Base-by-base conservation (phyloP, 345 rosid species). In the Cardamine chenopodiifolia region DNA sequence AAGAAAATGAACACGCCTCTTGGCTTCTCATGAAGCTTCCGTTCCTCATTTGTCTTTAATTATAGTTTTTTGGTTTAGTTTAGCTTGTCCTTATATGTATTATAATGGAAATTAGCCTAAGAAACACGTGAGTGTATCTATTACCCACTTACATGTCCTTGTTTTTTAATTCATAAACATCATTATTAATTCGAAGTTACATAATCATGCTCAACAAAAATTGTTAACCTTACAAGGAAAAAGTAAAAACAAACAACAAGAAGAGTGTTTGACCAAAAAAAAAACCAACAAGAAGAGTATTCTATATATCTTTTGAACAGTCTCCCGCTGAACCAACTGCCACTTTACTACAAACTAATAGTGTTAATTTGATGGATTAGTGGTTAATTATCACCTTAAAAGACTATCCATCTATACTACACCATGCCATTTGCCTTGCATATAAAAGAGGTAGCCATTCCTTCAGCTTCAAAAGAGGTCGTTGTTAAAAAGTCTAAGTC, bases 91-190 rank as follows among this genome's bases (percentile, higher is more conserved):
- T 25, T 44, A 14, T 9, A 6, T 42, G 18, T 29, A n/a, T 52
- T 20, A 40, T 56, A 34, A 34, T 23, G 39, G 17, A 55, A 25
- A 23, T 6, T 10, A 54, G 37, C 12, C 37, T 1, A 66, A 18
- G 60, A 47, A 74, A 66, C 72, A 74, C 66, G 78, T 66, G 77
- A 31, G 3, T 73, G 8, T 6, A 15, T 42, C 18, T 42, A n/a
- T 32, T 34, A n/a, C n/a, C n/a, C n/a, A n/a, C n/a, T n/a, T n/a
- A n/a, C n/a, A n/a, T n/a, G n/a, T n/a, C n/a, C n/a, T n/a, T n/a
- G n/a, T n/a, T n/a, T n/a, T n/a, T n/a, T n/a, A n/a, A n/a, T n/a
- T n/a, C n/a, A n/a, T n/a, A n/a, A n/a, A n/a, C n/a, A n/a, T n/a
- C n/a, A n/a, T n/a, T n/a, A n/a, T n/a, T n/a, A n/a, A n/a, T n/a